phyloP scores from a whole-genome alignment of 1,284 basidiomycete species.

The Leucoagaricus sp. region DNA sequence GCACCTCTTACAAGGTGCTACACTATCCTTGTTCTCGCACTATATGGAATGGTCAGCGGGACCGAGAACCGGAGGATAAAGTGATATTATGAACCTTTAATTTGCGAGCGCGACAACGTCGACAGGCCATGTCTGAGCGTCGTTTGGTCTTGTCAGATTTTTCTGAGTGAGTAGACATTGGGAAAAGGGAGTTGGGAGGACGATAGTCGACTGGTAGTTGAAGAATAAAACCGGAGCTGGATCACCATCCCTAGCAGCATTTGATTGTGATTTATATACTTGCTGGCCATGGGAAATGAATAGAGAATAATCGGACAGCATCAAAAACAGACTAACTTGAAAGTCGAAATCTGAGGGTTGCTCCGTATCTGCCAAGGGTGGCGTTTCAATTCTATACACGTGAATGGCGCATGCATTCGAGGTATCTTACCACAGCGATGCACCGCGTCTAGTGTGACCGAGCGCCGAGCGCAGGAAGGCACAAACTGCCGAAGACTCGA shows the following conservation, averaged over 20 bases:
- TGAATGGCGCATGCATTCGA: conserved; percentile 15
- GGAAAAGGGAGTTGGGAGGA: not conserved
- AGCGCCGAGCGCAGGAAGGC: not conserved
- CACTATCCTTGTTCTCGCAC: conserved; percentile 27
- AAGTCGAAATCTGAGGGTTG: conserved; percentile 7
- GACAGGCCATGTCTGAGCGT: conserved; percentile 52
- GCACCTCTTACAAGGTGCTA: conserved; percentile 20
- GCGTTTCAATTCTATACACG: conserved; percentile 16
- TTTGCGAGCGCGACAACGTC: conserved; percentile 51
- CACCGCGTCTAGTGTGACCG: not conserved
- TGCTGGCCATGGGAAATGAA: conserved; percentile 17
- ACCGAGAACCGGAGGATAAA: not conserved
- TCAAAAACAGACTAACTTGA: conserved; percentile 13
- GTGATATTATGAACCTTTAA: conserved; percentile 41
- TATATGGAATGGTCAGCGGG: conserved; percentile 17
- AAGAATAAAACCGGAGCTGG: conserved; percentile 8
- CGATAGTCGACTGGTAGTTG: not conserved
- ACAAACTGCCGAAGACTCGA: not conserved
- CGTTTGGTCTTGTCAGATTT: conserved; percentile 17
- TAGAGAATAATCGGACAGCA: conserved; percentile 10
- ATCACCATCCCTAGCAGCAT: conserved; percentile 10
- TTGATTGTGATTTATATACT: conserved; percentile 17
- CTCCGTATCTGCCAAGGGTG: conserved; percentile 13
- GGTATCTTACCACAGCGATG: conserved; percentile 3
- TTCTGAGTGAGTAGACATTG: conserved; percentile 27